phyloP scores from a whole-genome alignment of 2,329 filamentous ascomycete genomes.

The Madurella mycetomatis region DNA sequence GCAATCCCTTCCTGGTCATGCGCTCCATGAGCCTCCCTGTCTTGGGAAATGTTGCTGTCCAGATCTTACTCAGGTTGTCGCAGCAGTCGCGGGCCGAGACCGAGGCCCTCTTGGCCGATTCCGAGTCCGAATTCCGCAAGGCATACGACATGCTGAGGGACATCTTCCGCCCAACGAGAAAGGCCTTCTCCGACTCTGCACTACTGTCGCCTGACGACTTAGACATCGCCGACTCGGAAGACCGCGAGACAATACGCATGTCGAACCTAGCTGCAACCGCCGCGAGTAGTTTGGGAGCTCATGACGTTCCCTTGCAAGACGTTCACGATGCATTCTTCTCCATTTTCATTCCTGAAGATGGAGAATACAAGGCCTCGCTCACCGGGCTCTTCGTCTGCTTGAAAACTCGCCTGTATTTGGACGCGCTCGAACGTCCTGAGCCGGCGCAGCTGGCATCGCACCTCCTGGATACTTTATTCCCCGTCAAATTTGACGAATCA shows the following conservation, averaged over 20 bases:
- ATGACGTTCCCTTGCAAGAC: conserved; percentile 37
- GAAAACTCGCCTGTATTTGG: conserved; percentile 50
- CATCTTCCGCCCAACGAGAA: conserved; percentile 32
- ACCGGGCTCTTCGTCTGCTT: conserved; percentile 44
- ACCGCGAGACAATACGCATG: conserved; percentile 41
- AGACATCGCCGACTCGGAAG: conserved; percentile 36
- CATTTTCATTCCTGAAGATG: conserved; percentile 38
- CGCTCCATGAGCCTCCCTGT: conserved; percentile 35
- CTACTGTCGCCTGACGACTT: conserved; percentile 36
- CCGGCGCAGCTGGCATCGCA: conserved; percentile 40
- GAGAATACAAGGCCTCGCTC: conserved; percentile 36
- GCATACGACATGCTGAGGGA: conserved; percentile 33
- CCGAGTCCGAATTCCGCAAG: conserved; percentile 32
- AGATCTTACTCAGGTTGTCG: conserved; percentile 35
- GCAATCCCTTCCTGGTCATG: conserved; percentile 32
- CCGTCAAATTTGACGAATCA: conserved; percentile 50
- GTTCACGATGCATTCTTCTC: conserved; percentile 44
- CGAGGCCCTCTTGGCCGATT: conserved; percentile 28
- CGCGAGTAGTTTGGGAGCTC: conserved; percentile 36
- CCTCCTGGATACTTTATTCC: conserved; percentile 53
- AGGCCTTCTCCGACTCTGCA: conserved; percentile 32
- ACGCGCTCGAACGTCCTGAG: conserved; percentile 45
- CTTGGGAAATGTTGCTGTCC: conserved; percentile 35
- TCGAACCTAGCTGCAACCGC: conserved; percentile 47
- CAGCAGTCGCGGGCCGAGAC: conserved; percentile 32